phyloP scores from a whole-genome alignment of 2,329 filamentous ascomycete genomes.

The Ceratocystiopsis minuta region DNA sequence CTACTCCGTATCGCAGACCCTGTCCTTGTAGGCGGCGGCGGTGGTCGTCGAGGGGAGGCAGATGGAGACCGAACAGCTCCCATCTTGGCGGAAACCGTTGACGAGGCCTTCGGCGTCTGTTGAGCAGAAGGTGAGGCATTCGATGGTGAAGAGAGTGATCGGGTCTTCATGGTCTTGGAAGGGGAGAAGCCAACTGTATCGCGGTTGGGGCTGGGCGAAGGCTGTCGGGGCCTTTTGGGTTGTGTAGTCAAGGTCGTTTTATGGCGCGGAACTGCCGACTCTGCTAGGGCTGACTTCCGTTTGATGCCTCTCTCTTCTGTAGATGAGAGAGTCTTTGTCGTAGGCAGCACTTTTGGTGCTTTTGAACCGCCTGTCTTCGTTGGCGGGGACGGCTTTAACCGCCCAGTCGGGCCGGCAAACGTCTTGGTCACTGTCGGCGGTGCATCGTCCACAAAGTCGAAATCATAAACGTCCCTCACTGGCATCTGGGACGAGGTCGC shows the following conservation, averaged over 20 bases:
- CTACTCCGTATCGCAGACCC: neutral
- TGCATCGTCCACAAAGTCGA: conserved; percentile 9
- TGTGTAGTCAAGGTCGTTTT: too few relatives aligned
- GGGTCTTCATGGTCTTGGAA: too few relatives aligned
- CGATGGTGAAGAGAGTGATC: too few relatives aligned
- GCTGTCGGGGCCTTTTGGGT: too few relatives aligned
- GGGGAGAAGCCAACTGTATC: too few relatives aligned
- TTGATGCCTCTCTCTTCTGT: conserved; percentile 4
- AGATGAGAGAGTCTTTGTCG: neutral
- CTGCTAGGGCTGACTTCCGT: conserved; percentile 5
- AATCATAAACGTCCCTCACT: conserved; percentile 9
- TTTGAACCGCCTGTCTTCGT: too few relatives aligned
- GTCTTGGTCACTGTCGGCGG: conserved; percentile 1
- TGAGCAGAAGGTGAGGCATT: too few relatives aligned
- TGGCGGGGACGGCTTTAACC: too few relatives aligned
- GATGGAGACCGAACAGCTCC: neutral
- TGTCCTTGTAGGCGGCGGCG: neutral
- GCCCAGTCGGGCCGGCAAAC: too few relatives aligned
- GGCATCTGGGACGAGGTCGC: conserved; percentile 1
- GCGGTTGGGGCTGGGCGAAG: too few relatives aligned
- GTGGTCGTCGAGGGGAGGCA: conserved; percentile 2
- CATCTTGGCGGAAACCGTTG: too few relatives aligned
- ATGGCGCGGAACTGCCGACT: neutral
- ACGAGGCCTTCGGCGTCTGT: too few relatives aligned
- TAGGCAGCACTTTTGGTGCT: neutral